phyloP scores from a whole-genome alignment of 176 grass and related monocot genomes.

The Lolium multiflorum region DNA sequence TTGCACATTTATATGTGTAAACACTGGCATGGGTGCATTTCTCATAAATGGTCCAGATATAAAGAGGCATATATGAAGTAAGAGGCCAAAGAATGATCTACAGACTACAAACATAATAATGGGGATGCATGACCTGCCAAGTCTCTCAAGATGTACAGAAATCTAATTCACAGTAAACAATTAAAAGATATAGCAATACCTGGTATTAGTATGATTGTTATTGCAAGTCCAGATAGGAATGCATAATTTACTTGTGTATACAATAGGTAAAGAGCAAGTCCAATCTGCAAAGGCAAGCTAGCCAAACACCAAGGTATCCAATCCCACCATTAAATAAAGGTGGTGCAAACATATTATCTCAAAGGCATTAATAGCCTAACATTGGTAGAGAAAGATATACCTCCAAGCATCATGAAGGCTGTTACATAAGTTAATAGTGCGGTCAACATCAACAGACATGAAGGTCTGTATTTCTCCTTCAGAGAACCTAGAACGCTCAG shows the following conservation, averaged over 20 bases:
- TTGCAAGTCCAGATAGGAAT: slow-evolving; percentile 87
- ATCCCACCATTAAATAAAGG: slow-evolving; percentile 12
- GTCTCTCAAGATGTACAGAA: neutral
- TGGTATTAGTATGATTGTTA: slow-evolving; percentile 96
- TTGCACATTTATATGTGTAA: slow-evolving; percentile 13
- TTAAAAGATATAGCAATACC: slow-evolving; percentile 51
- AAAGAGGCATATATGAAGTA: neutral
- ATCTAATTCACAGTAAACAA: neutral
- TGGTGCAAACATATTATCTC: neutral
- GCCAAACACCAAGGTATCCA: slow-evolving; percentile 34
- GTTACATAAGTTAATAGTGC: slow-evolving; percentile 88
- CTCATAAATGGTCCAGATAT: slow-evolving; percentile 2
- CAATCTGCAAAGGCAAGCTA: slow-evolving; percentile 95
- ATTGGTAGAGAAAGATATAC: slow-evolving; percentile 47
- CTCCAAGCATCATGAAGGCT: slow-evolving; percentile 97
- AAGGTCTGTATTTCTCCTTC: slow-evolving; percentile 97
- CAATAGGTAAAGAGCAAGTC: slow-evolving; percentile 85
- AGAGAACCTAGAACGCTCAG: slow-evolving; percentile 91
- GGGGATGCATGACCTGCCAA: neutral
- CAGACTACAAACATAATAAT: neutral
- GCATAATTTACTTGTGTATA: slow-evolving; percentile 98
- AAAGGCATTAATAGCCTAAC: neutral
- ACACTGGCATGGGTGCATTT: neutral
- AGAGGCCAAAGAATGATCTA: slow-evolving; percentile 1
- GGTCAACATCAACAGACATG: slow-evolving; percentile 95